These are phyloP conservation scores for Penicillium sp. DNA, from an alignment of 2,329 filamentous ascomycete genomes.

Conservation along the genomic window DNA sequence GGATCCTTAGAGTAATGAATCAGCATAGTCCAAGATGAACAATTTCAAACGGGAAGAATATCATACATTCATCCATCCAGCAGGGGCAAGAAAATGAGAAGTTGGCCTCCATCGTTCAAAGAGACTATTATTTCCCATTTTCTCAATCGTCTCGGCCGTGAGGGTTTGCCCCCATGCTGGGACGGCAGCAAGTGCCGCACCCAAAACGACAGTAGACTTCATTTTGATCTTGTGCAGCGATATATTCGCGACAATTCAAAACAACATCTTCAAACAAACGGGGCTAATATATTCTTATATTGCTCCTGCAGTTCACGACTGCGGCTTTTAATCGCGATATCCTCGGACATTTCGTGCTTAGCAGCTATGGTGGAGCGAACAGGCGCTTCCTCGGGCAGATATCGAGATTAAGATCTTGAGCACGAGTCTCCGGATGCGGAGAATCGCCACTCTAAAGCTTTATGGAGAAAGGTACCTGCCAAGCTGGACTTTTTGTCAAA, in stretches of 20 bases:
- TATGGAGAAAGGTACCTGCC: not conserved
- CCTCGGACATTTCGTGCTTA: slow-evolving; percentile 6
- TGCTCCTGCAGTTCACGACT: not conserved
- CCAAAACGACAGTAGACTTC: slow-evolving; percentile 5
- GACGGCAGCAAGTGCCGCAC: slow-evolving; percentile 3
- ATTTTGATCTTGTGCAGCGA: not conserved
- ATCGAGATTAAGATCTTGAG: not conserved
- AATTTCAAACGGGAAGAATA: not conserved
- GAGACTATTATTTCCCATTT: slow-evolving; percentile 21
- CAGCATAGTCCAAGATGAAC: not conserved
- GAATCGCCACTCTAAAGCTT: not conserved
- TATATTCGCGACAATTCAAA: not conserved
- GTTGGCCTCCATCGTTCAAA: slow-evolving; percentile 18
- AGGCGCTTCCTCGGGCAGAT: not conserved
- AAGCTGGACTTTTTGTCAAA: slow-evolving; percentile 1
- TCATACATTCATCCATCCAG: slow-evolving; percentile 23
- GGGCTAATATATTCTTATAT: slow-evolving; percentile 1
- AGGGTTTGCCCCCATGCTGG: slow-evolving; percentile 11
- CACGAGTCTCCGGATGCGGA: not conserved
- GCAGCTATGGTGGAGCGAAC: not conserved
- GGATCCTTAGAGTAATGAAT: slow-evolving; percentile 8
- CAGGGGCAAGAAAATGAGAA: slow-evolving; percentile 21
- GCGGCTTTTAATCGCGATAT: slow-evolving; percentile 23
- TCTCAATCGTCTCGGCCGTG: slow-evolving; percentile 14
- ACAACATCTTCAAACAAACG: not conserved